Conservation (phyloP, 2,329 filamentous ascomycete species). For the Polychaeton citri region DNA sequence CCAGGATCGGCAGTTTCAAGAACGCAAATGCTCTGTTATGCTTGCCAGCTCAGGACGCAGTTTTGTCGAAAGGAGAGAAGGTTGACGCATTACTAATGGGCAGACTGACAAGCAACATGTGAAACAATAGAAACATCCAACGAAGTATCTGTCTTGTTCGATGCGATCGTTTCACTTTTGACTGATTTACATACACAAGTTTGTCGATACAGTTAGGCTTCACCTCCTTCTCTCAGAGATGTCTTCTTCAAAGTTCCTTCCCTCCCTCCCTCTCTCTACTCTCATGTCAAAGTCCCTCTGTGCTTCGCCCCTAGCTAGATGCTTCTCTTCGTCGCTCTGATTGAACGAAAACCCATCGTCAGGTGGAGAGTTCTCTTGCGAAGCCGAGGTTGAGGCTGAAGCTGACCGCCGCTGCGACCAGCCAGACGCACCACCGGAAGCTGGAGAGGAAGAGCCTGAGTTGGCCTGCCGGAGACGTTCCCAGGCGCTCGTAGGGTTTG, state of each 20-base stretch:
- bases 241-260: slow-evolving; percentile 26
- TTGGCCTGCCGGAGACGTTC: slow-evolving; percentile 26
- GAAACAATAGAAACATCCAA: no score
- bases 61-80: slow-evolving; percentile 53
- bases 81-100: slow-evolving; percentile 75
- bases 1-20: slow-evolving; percentile 73
- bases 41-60: slow-evolving; percentile 51
- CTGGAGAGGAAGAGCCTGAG: background rate
- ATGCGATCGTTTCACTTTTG: no score
- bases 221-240: background rate
- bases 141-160: no score
- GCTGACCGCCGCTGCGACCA: background rate
- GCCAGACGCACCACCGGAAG: slow-evolving; percentile 1
- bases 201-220: no score
- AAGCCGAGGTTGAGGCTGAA: slow-evolving; percentile 4
- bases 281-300: slow-evolving; percentile 38
- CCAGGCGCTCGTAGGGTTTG: slow-evolving; percentile 26
- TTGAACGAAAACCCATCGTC: slow-evolving; percentile 34
- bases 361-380: slow-evolving; percentile 18
- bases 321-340: slow-evolving; percentile 28
- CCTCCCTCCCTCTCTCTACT: slow-evolving; percentile 35
- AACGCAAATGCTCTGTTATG: slow-evolving; percentile 79
- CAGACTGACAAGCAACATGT: slow-evolving; percentile 26
- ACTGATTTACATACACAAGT: no score
- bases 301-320: slow-evolving; percentile 30